Evolutionary conservation across 352 stramenopile species (phyloP), one percentile per base, ranked within the genome.

Genomic region (Globisporangium megalacanthum): DNA sequence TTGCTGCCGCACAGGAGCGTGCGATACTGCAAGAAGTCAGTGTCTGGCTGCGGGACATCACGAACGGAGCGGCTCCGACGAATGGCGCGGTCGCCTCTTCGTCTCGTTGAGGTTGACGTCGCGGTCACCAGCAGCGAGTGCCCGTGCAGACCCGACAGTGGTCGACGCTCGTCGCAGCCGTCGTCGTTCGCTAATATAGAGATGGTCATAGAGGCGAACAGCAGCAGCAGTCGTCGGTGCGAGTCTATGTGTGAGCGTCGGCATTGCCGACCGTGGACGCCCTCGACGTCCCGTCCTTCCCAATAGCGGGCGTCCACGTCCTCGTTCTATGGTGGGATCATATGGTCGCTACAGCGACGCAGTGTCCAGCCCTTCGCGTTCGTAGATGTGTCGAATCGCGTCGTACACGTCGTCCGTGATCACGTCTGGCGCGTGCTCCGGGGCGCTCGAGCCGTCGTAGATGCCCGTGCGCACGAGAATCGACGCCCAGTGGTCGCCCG

Each of bases 391-490:
- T 52, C 87, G 66, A 39, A 94, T 79, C 35, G 85, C 86, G n/a
- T 95, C 82, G 49, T 72, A 76, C 0, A 96, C 82, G 6, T 57
- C 70, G 11, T 89, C 67, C 6, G 83, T 71, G 41, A 77, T 69
- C 36, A 89, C 73, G 52, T 93, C 79, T 0, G 83, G 79, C 25
- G 66, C 44, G 60, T 96, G 81, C 42, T 87, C 73, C 13, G 83
- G 84, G 8, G 74, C 67, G 13, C 68, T 81, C 36, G 64, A 65
- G 56, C 77, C 80, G 55, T 88, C 70, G 60, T 83, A 96, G 42
- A 97, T 86, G 36, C 89, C 89, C 44, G 89, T 95, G 54, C 73
- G 73, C 61, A 97, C 83, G 11, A 97, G 76, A 15, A 96, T 77
- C 15, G 86, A 95, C 19, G 70, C 83, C 88, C 89, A 97, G 47